phyloP scores from a whole-genome alignment of 2,329 filamentous ascomycete species.

The Cryphonectria japonica region DNA sequence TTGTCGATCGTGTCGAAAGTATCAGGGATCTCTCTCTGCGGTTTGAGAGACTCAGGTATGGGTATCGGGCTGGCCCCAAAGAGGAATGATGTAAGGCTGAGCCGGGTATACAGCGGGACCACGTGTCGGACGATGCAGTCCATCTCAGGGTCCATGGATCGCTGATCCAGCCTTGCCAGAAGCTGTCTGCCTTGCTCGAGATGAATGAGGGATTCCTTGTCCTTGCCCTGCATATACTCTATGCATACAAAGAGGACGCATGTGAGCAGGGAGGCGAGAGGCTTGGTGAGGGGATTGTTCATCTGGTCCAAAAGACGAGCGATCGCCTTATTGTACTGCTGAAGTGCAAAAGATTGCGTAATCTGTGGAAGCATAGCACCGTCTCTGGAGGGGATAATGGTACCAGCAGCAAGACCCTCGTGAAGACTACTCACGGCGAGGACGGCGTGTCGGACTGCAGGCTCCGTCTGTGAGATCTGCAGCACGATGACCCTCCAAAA shows the following conservation, averaged over 20 bases:
- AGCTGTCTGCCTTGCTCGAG: constrained; percentile 49
- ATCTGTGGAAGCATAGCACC: background rate
- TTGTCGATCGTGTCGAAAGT: constrained; percentile 41
- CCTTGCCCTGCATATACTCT: constrained; percentile 57
- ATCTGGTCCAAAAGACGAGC: constrained; percentile 43
- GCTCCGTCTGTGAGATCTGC: constrained; percentile 34
- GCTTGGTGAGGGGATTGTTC: constrained; percentile 39
- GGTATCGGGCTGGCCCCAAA: constrained; percentile 40
- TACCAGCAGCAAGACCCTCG: constrained; percentile 32
- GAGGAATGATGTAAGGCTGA: constrained; percentile 29
- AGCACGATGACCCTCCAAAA: constrained; percentile 39
- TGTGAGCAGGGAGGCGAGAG: constrained; percentile 44
- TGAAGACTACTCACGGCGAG: constrained; percentile 39
- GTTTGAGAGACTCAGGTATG: constrained; percentile 43
- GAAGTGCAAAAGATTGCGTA: constrained; percentile 41
- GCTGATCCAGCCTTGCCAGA: constrained; percentile 39
- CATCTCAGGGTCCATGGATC: constrained; percentile 37
- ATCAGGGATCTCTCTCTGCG: constrained; percentile 37
- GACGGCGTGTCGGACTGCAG: constrained; percentile 36
- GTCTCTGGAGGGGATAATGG: constrained; percentile 32
- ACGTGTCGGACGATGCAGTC: constrained; percentile 38
- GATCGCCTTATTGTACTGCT: constrained; percentile 56
- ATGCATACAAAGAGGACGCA: constrained; percentile 58
- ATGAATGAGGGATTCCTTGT: constrained; percentile 49
- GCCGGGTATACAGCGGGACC: constrained; percentile 36